Base-by-base conservation (phyloP, 495 filamentous ascomycete species). In the Evansstolkia leycettana region DNA sequence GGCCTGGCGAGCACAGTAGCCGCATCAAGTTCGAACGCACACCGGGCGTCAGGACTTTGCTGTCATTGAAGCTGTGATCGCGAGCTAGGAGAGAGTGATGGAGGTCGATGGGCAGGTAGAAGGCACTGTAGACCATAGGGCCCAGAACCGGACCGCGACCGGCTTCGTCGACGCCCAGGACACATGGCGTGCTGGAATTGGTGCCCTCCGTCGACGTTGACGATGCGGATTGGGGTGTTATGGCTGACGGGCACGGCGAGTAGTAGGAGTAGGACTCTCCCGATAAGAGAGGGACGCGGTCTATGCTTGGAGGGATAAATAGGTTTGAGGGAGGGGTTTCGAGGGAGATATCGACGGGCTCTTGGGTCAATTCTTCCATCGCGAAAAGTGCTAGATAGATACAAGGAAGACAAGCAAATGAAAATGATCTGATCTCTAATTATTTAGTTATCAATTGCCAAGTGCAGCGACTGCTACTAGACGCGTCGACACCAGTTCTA, bases 61-160 rank as follows among this genome's bases (percentile, higher is more conserved):
- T 87, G 62, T 94, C 87, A 66, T 93, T 77, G 60, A 94, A 94
- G 58, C 76, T 76, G 61, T 94, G 79, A 5, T 78, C 73, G 19
- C 69, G 46, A 6, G 81, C 75, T 2, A 94, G 76, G 13, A 94
- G 72, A 2, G 78, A 67, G 42, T 71, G 72, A 23, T 87, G 82
- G 24, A 74, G 63, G 1, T 67, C 38, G 2, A 73, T 36, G 0
- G 87, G 86, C 1, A 94, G 72, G 63, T 87, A 94, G 65, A 89
- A 82, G 45, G 86, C 70, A 39, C 80, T 81, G 66, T 96, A 96
- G 42, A 96, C 88, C 90, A 98, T 98, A 8, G 90, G 89, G 2
- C 90, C 90, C 3, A 98, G 70, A 5, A 96, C 92, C 13, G 90
- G 92, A 6, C 90, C 90, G 41, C 90, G 76, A 31, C 90, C 90